Evolutionary conservation across 768 basidiomycete species (phyloP), one percentile per base, ranked within the genome.

Genomic region (Lactarius hatsudake): DNA sequence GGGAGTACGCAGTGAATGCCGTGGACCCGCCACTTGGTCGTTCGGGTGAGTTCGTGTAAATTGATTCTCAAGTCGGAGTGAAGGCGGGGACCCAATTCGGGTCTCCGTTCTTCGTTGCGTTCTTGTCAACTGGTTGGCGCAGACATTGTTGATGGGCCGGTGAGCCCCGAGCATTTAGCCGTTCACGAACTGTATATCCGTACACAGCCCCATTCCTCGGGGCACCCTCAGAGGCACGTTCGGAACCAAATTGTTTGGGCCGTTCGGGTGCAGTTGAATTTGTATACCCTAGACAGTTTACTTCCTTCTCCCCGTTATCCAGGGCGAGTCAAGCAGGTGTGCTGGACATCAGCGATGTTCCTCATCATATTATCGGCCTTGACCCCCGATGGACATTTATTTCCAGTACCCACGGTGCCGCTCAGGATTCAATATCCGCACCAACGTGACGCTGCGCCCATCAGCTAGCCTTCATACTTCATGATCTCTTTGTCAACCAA

Each of bases 381-480:
- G 61, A 20, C 36, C 10, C 28, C 15, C 5, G 42, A 32, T 59
- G 55, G 59, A 48, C 53, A 51, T 59, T 55, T 54, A 58, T 43
- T 36, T 59, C 18, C 57, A 15, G 61, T 57, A 63, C 62, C 48
- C 66, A 60, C 66, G 66, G 62, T 53, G 58, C 66, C 34, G 28
- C 42, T 63, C 43, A 38, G 23, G 15, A 58, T 48, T 67, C 62
- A 42, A 67, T 55, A 55, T 34, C 62, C 63, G 59, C 28, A 43
- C 34, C 59, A 64, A 67, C 51, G 32, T 67, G 66, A 64, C 3
- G 58, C 42, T 68, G 67, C 67, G 67, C 67, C 67, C 67, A 61
- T 68, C 67, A 68, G 59, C 62, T 64, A 60, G 59, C 32, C 62
- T 67, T 64, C 53, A 30, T 45, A 43, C 63, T 64, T 48, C 62